These are phyloP conservation scores for Rhodamnia argentea DNA, from an alignment of 345 rosid genomes.

Conservation along the genomic window DNA sequence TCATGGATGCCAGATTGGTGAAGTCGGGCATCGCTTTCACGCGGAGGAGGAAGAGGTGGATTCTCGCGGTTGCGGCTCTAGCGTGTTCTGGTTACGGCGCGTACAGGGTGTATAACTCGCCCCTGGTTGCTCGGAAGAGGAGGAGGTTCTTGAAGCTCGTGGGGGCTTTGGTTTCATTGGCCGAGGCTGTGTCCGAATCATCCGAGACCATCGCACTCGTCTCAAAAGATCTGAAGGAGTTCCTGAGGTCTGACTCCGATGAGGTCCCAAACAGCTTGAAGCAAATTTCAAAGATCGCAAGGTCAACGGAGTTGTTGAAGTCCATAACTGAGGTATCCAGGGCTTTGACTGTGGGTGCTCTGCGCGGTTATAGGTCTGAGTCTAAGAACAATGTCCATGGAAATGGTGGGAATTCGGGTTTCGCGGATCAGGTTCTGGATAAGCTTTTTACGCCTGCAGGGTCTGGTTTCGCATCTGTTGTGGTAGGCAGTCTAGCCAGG, in stretches of 20 bases:
- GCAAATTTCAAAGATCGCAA: slow-evolving; percentile 53
- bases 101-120: slow-evolving; percentile 50
- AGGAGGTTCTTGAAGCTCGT: slow-evolving; percentile 37
- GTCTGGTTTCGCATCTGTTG: slow-evolving; percentile 63
- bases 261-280: slow-evolving; percentile 60
- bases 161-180: slow-evolving; percentile 37
- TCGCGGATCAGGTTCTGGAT: slow-evolving; percentile 43
- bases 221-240: slow-evolving; percentile 40
- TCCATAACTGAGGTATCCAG: slow-evolving; percentile 31
- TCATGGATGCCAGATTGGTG: slow-evolving; percentile 44
- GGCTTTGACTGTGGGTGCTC: slow-evolving; percentile 43
- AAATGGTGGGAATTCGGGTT: slow-evolving; percentile 17
- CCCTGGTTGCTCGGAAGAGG: slow-evolving; percentile 39
- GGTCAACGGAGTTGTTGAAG: slow-evolving; percentile 46
- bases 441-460: slow-evolving; percentile 58
- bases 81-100: slow-evolving; percentile 41
- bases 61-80: slow-evolving; percentile 22
- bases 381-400: slow-evolving; percentile 4
- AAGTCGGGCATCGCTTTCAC: slow-evolving; percentile 35
- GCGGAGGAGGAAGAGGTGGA: slow-evolving; percentile 44
- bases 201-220: slow-evolving; percentile 39
- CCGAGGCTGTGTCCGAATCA: slow-evolving; percentile 51
- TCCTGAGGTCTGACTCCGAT: slow-evolving; percentile 55
- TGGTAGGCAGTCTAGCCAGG: slow-evolving; percentile 79
- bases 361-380: slow-evolving; percentile 26